Evolutionary conservation across 768 basidiomycete species (phyloP).

Genomic region (Phanerochaete carnosa): DNA sequence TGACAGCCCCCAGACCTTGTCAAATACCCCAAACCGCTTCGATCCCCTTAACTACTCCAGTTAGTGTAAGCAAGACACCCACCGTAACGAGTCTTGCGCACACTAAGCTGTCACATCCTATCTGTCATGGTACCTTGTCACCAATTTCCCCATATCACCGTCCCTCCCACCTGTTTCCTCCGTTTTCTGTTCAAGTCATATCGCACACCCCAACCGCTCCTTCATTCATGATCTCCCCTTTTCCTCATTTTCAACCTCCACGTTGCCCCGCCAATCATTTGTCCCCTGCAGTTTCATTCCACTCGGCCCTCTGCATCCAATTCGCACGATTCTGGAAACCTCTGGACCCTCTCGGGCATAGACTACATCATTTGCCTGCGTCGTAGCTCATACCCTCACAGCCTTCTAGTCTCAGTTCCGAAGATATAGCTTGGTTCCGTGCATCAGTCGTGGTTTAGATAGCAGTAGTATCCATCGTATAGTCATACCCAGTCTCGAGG

Average conservation of each 20-base stretch:
- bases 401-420: neutral
- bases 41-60: too few relatives aligned
- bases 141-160: neutral
- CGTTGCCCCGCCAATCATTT: neutral
- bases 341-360: neutral
- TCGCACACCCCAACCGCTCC: neutral
- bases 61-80: too few relatives aligned
- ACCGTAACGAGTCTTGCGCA: too few relatives aligned
- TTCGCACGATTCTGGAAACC: neutral
- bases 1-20: neutral
- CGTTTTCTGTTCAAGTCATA: neutral
- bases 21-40: neutral
- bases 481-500: conserved; percentile 40
- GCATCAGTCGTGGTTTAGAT: neutral
- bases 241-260: neutral
- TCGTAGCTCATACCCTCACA: neutral
- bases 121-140: too few relatives aligned
- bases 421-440: neutral
- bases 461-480: neutral
- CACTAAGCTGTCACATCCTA: too few relatives aligned
- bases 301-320: neutral
- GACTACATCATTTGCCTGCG: neutral
- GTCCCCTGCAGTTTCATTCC: neutral
- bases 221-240: neutral
- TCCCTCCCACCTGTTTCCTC: neutral